Conservation (phyloP, 2,329 filamentous ascomycete species). For the Colletotrichum acutatum region DNA sequence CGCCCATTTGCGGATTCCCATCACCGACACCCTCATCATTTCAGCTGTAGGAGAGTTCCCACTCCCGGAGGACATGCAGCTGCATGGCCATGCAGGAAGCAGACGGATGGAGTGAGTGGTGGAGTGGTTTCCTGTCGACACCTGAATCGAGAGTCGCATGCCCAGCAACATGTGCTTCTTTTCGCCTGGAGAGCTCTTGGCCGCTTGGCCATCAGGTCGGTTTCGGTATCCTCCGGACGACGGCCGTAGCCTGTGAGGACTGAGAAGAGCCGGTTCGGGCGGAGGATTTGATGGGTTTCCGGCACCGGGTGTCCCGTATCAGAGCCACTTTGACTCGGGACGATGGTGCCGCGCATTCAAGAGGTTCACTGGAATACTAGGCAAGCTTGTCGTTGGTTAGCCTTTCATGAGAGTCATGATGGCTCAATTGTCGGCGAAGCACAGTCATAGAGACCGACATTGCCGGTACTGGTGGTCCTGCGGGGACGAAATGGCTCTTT, state of each 20-base stretch:
- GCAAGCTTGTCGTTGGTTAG: neutral
- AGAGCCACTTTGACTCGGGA: neutral
- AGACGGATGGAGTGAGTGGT: slow-evolving; percentile 4
- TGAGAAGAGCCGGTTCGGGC: neutral
- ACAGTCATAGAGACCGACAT: neutral
- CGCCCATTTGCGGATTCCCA: neutral
- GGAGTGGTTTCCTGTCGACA: neutral
- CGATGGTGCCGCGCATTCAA: neutral
- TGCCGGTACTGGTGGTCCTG: neutral
- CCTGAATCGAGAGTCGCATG: neutral
- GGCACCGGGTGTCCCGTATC: neutral
- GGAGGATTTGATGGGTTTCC: neutral
- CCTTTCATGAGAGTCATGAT: neutral
- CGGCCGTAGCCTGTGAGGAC: neutral
- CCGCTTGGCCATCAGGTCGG: slow-evolving; percentile 3
- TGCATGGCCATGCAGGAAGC: slow-evolving; percentile 4
- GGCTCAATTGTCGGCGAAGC: neutral
- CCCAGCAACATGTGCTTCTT: neutral
- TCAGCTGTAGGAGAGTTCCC: neutral
- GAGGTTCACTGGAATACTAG: neutral
- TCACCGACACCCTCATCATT: neutral
- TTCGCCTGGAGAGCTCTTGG: neutral
- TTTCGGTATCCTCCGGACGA: slow-evolving; percentile 5
- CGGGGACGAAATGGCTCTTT: neutral
- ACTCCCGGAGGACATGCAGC: slow-evolving; percentile 3